Evolutionary conservation across 2,329 filamentous ascomycete genomes (phyloP), one percentile per base, ranked within the genome.

Genomic region (Cytospora leucostoma): DNA sequence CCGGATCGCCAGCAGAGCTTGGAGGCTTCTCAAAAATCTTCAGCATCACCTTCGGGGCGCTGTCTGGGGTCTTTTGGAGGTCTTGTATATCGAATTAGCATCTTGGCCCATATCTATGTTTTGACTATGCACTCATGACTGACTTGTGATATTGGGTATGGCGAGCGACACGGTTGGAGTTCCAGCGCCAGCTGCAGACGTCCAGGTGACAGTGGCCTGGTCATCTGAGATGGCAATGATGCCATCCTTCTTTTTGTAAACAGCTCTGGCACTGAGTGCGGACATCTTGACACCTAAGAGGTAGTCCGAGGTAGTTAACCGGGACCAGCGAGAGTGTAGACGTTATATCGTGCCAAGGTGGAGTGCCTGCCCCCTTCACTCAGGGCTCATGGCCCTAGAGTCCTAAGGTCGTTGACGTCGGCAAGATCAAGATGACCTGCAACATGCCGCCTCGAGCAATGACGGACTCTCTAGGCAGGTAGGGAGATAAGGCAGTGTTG

Each of bases 161-260:
- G 84, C 77, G 63, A 98, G 83, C 0, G 86, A 88, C 65, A 97
- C 79, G 33, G 83, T 79, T 4, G 90, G 83, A 59, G 87, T 81
- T 3, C 87, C 85, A 61, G 81, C 82, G 38, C 85, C 83, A 53
- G 83, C 83, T 60, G 85, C 82, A 11, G 92, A 90, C 37, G 87
- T 91, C 94, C 94, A 99, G 74, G 86, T 89, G 66, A 98, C 85
- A 44, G 83, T 87, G 71, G 85, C 85, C 71, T 86, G 83, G 75
- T 97, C 92, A 62, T 84, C 79, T 17, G 90, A 87, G 70, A 98
- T 82, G 33, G 87, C 85, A 71, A 99, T 80, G 65, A 86, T 85
- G 74, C 95, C 95, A 80, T 98, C 91, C 77, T 96, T 95, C 82
- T 98, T 99, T 79, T 97, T 98, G 83, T 95, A 98, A 64, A 88